Evolutionary conservation across 371 early-diverging fungal species (phyloP), one percentile per base, ranked within the genome.

Genomic region (Mortierella polycephala): DNA sequence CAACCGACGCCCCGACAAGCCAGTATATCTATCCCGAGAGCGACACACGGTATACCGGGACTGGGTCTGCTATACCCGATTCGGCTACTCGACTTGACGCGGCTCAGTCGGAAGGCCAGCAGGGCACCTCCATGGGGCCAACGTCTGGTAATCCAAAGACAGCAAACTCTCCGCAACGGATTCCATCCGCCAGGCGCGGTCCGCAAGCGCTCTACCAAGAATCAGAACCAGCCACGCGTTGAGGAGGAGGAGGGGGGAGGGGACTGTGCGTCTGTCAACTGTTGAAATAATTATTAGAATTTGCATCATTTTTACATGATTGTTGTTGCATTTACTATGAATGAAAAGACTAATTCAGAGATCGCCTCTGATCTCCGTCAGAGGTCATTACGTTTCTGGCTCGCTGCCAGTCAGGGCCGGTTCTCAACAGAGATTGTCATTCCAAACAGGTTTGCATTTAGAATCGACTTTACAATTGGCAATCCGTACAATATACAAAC

Each of bases 381-480:
- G 41, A 79, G 85, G 14, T 85, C 85, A 12, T 61, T 88, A 30
- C 64, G 62, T 21, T 75, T 88, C 49, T 87, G 85, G 85, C 62
- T 87, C 3, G 51, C 82, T 44, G 81, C 82, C 7, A 56, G 66
- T 14, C 62, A 76, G 44, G 30, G 70, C 16, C 55, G 65, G 20
- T 81, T 83, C 1, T 44, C 60, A 0, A 75, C 72, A 5, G 79
- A 62, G 0, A 64, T 85, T 10, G 60, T 74, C 47, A 60, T 88
- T 49, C 75, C 83, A 13, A 79, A 82, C 51, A 72, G 76, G 47
- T 72, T 47, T 46, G 42, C 9, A 21, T 40, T 47, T 16, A 16
- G 21, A 30, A 30, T 30, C 30, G 30, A 30, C 30, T 30, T 30
- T 30, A 30, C n/a, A 41, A 41, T 14, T 30, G 12, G 2, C 11